A percentile compares a stretch with the other conserved stretches of the same genome.
phyloP scores from a whole-genome alignment of 1,284 basidiomycete species.

The Naganishia sp. region DNA sequence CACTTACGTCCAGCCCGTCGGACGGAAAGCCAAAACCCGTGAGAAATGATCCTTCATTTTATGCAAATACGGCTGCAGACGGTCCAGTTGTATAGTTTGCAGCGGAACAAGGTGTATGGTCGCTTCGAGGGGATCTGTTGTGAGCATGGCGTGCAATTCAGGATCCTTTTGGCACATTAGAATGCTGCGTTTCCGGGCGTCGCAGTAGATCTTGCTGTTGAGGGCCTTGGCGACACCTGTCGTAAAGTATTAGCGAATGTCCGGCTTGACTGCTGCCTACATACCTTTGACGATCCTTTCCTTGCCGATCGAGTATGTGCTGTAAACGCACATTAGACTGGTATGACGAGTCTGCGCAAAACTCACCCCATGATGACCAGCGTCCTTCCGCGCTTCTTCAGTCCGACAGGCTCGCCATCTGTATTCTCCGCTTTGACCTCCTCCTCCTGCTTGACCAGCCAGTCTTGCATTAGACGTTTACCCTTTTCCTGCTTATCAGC shows the following conservation, averaged over 20 bases:
- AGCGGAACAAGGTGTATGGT: conserved; percentile 86
- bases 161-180: conserved; percentile 77
- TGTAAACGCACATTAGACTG: conserved; percentile 42
- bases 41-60: conserved; percentile 72
- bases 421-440: conserved; percentile 43
- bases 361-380: conserved; percentile 86
- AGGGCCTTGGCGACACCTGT: conserved; percentile 80
- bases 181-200: conserved; percentile 75
- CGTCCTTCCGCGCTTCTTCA: conserved; percentile 47
- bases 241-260: neutral
- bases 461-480: conserved; percentile 54
- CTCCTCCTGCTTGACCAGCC: conserved; percentile 51
- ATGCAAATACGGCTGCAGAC: conserved; percentile 74
- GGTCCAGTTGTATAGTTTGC: conserved; percentile 73
- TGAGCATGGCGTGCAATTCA: conserved; percentile 77
- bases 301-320: conserved; percentile 96
- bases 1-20: conserved; percentile 90
- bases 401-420: conserved; percentile 42
- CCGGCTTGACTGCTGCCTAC: neutral
- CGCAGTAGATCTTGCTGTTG: conserved; percentile 85
- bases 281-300: conserved; percentile 92
- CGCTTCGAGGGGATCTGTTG: conserved; percentile 71
- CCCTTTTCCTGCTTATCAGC: conserved; percentile 46
- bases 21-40: conserved; percentile 78
- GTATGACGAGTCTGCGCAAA: neutral